These are phyloP conservation scores for Beta lomatogona DNA, from an alignment of 179 eudicot genomes.

Conservation along the genomic window DNA sequence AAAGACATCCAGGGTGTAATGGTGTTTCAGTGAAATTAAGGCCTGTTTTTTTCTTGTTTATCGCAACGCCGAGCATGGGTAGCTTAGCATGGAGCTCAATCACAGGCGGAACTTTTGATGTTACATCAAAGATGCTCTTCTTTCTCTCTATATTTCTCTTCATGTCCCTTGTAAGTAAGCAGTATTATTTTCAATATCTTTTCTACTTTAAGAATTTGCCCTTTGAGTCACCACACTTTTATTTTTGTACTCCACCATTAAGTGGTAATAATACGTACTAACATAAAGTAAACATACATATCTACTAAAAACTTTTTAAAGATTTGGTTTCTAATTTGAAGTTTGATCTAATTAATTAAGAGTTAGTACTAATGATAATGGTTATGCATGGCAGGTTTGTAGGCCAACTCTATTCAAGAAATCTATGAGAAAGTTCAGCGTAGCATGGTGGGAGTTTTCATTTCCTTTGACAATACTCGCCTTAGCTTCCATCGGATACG, in stretches of 20 bases:
- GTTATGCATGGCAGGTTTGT: conserved; percentile 32
- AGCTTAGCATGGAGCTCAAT: conserved; percentile 52
- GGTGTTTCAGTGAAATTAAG: conserved; percentile 36
- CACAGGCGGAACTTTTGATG: conserved; percentile 43
- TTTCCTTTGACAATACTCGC: conserved; percentile 55
- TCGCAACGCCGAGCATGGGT: conserved; percentile 63
- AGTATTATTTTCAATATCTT: neutral
- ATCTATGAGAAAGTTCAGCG: conserved; percentile 49
- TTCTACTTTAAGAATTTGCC: neutral
- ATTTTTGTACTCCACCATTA: neutral
- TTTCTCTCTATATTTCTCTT: conserved; percentile 48
- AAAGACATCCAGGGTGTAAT: conserved; percentile 44
- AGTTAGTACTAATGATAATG: too few relatives aligned
- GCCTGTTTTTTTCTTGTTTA: conserved; percentile 56
- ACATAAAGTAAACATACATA: too few relatives aligned
- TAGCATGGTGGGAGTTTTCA: conserved; percentile 67
- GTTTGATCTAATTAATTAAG: too few relatives aligned
- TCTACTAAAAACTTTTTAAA: too few relatives aligned
- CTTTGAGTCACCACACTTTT: neutral
- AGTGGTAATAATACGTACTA: neutral
- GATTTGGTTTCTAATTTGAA: too few relatives aligned
- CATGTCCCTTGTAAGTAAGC: conserved; percentile 43
- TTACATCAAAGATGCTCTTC: conserved; percentile 49
- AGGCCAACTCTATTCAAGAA: conserved; percentile 52
- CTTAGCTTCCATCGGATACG: conserved; percentile 47